These are phyloP conservation scores for Eurotiales sp. DNA, from an alignment of 2,329 filamentous ascomycete genomes.

Conservation along the genomic window DNA sequence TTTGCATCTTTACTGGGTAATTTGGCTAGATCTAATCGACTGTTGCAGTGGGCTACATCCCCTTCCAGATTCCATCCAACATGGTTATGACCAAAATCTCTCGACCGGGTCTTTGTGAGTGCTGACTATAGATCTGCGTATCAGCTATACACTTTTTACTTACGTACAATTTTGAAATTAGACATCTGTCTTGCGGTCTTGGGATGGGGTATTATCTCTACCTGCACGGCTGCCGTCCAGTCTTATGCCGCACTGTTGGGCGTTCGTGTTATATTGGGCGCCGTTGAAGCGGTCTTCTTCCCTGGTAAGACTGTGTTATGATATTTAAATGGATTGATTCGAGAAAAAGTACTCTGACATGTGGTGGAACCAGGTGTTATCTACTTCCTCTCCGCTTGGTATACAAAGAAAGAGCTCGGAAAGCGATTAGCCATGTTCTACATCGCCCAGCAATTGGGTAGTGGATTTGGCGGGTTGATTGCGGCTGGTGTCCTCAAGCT, in stretches of 20 bases:
- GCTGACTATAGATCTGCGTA: too few species aligned
- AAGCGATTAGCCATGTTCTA: conserved; percentile 35
- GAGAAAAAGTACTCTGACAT: too few species aligned
- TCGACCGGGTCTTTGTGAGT: neutral
- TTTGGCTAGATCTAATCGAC: too few species aligned
- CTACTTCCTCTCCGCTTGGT: conserved; percentile 67
- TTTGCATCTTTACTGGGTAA: too few species aligned
- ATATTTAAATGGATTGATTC: too few species aligned
- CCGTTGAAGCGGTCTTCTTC: conserved; percentile 64
- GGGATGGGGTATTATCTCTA: too few species aligned
- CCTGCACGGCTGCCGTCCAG: conserved; percentile 1
- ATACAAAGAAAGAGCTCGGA: conserved; percentile 41
- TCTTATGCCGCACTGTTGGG: neutral
- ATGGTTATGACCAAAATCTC: conserved; percentile 2
- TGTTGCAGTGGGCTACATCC: neutral
- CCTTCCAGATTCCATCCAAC: conserved; percentile 8
- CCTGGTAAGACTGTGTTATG: too few species aligned
- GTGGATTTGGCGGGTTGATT: conserved; percentile 41
- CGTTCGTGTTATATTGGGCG: conserved; percentile 48
- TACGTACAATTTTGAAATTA: too few species aligned
- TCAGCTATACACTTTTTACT: too few species aligned
- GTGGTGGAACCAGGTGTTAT: conserved; percentile 50
- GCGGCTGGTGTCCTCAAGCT: conserved; percentile 30
- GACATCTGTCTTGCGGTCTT: too few species aligned
- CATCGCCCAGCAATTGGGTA: conserved; percentile 40